Evolutionary conservation across 805 yeast species (phyloP), one percentile per base, ranked within the genome.

Genomic region (Metschnikowia cerradonensis): DNA sequence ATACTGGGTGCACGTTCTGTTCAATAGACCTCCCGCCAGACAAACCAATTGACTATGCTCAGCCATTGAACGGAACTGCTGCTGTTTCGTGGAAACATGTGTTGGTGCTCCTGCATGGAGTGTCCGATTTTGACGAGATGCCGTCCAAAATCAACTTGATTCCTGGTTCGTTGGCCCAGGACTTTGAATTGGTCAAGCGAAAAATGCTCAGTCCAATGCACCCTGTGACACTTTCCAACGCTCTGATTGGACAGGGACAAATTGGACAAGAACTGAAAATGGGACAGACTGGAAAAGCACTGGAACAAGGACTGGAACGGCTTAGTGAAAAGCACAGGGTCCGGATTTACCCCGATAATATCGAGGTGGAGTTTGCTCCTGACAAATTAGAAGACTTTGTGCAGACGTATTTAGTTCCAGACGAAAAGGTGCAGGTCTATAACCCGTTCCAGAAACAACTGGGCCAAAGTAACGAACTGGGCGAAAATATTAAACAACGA

Each of bases 1-100:
- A 82, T 52, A 81, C 86, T 0, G 87, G 87, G 0, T 83, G 88
- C 59, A 83, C 89, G 0, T 68, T 62, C 53, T 86, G 90, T 57
- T 59, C 64, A 39, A 34, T 61, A 2, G 57, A 59, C 31, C 71
- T 76, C 50, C 86, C 83, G 2, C 55, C 53, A 6, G 70, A 62
- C 42, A 71, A 74, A 51, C 79, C 64, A 36, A 74, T 78, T 38
- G 75, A 78, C 54, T 61, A 54, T 45, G 57, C 57, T 4, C 68
- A 63, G 45, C 72, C 73, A 35, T 60, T 84, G 15, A 64, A 70
- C 26, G 73, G 75, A 13, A 79, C 90, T 0, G 74, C 75, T 31
- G 78, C 80, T 0, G 56, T 65, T 3, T 76, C 79, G 5, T 77
- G 80, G 77, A 82, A 81, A 52, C 88, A 84, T 58, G 68, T 80